These are phyloP conservation scores for Uronychia binucleata DNA, from an alignment of 73 alveolate genomes.

Conservation along the genomic window DNA sequence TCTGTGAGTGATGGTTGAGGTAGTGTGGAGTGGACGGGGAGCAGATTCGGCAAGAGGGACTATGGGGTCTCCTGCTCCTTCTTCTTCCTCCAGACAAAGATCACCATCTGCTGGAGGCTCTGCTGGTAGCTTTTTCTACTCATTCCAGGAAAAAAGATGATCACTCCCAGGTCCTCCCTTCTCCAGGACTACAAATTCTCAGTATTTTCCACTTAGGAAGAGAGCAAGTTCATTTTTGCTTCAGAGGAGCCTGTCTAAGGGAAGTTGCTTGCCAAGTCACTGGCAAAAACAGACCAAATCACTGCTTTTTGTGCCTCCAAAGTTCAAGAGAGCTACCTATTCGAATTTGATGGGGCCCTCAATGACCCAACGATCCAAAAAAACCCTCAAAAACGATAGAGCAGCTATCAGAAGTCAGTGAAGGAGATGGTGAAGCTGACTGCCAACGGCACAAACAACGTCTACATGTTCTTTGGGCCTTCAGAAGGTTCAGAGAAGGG, in stretches of 20 bases:
- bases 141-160: not conserved
- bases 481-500: not conserved
- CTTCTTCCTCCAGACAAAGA: not conserved
- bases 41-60: no score
- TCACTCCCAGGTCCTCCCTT: not conserved
- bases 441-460: not conserved
- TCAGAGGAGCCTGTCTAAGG: not conserved
- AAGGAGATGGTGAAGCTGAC: not conserved
- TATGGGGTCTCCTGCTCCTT: no score
- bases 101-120: not conserved
- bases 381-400: not conserved
- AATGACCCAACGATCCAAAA: not conserved
- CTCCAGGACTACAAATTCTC: not conserved
- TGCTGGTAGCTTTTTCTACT: not conserved
- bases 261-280: not conserved
- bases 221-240: not conserved
- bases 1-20: no score
- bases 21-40: no score
- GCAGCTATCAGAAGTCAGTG: not conserved
- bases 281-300: not conserved
- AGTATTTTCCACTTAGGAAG: not conserved
- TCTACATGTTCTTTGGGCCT: not conserved
- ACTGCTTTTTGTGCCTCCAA: not conserved
- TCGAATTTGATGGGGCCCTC: not conserved
- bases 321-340: not conserved